Evolutionary conservation across 1,284 basidiomycete species (phyloP), one percentile per base, ranked within the genome.

Genomic region (Hortiboletus rubellus): DNA sequence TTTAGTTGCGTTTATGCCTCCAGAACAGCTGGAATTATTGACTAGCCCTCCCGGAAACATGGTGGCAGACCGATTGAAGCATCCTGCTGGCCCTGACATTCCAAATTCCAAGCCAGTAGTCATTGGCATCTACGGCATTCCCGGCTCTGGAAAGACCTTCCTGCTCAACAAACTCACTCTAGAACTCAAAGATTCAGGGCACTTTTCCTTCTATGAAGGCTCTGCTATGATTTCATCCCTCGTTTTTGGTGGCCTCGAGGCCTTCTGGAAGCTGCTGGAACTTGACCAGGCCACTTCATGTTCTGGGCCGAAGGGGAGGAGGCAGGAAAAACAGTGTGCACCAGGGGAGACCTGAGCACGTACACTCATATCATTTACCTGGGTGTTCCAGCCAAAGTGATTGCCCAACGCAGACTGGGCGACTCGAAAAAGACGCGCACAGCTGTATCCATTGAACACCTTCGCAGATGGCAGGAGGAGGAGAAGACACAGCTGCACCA

Each of bases 201-300:
- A 52, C 38, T 52, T 56, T 31, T 56, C 54, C 54, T 56, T 56
- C 54, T 56, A 56, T 48, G 54, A 56, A 47, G 54, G 54, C 54
- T 56, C 54, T 57, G 54, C 38, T 42, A 47, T 56, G 54, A 56
- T 56, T 42, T 56, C 54, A 56, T 56, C 54, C 54, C 54, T 56
- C 37, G 54, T 56, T 47, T 22, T 31, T 38, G 54, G 54, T 24
- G 54, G 54, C 38, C 54, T 56, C 24, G 54, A 57, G 37, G 54
- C 44, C 4, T 56, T 56, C 54, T 54, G 57, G 43, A 57, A 56
- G 54, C 43, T 56, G 43, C 44, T 54, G 9, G 54, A 56, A 57
- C 54, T 57, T n/a, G 54, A 56, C 37, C n/a, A n/a, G 54, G 54
- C 54, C 54, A 55, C 43, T 55, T 55, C 54, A 55, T 55, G 54